Percentiles rank a stretch among this genome's conserved stretches.
Evolutionary conservation across 2,329 filamentous ascomycete genomes (phyloP).

Genomic region (Diaporthe sp.): DNA sequence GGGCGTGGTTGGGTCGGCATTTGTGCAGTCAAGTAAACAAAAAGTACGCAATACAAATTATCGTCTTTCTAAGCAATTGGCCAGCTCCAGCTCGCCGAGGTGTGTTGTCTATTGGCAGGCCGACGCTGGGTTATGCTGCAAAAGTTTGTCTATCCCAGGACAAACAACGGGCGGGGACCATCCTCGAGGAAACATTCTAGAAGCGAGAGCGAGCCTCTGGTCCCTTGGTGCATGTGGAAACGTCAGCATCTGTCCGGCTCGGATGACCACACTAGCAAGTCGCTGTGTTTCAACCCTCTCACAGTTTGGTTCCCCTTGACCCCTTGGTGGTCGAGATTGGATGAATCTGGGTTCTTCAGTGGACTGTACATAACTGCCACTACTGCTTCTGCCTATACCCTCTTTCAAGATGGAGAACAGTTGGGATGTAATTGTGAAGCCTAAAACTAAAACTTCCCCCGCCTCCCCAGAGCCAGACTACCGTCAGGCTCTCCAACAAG

Average conservation of each 20-base stretch:
- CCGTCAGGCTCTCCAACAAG: background rate
- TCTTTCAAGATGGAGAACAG: background rate
- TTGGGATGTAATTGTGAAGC: background rate
- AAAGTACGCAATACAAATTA: slow-evolving; percentile 14
- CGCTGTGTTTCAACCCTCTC: background rate
- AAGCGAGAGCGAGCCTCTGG: slow-evolving; percentile 29
- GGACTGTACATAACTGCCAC: background rate
- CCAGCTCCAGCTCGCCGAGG: background rate
- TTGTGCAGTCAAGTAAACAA: background rate
- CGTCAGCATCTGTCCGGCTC: background rate
- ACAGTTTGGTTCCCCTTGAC: background rate
- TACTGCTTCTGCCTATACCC: background rate
- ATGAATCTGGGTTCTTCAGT: background rate
- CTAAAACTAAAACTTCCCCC: background rate
- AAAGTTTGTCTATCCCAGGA: background rate
- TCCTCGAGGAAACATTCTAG: background rate
- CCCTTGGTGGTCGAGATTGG: slow-evolving; percentile 2
- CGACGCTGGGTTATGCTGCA: background rate
- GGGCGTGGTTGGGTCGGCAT: background rate
- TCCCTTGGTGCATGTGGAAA: slow-evolving; percentile 9
- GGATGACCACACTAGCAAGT: slow-evolving; percentile 16
- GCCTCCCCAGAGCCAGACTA: background rate
- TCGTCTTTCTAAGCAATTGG: background rate
- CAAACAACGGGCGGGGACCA: background rate
- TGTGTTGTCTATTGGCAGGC: background rate